These are phyloP conservation scores for Cnidoscolus chayamansa DNA, from an alignment of 441 rosid genomes.

Conservation along the genomic window DNA sequence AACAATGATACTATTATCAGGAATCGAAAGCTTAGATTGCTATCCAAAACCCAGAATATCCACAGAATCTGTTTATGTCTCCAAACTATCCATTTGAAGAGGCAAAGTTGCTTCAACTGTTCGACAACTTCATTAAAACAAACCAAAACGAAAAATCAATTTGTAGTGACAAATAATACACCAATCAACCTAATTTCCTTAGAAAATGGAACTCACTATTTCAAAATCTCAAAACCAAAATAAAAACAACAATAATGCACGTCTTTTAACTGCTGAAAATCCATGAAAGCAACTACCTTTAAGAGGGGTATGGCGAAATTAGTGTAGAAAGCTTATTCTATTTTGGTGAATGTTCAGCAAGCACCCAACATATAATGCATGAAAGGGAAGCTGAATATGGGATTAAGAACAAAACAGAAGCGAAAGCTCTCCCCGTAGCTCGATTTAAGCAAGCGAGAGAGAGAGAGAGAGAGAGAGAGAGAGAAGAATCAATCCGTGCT, in stretches of 20 bases:
- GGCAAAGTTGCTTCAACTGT: not conserved
- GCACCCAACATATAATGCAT: not conserved
- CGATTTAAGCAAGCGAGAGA: not conserved
- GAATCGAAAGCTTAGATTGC: not conserved
- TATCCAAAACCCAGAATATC: constrained; percentile 5
- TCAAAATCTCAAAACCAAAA: not conserved
- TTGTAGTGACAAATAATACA: not conserved
- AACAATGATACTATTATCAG: not conserved
- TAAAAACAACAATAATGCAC: not conserved
- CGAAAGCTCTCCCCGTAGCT: no score
- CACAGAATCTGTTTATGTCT: constrained; percentile 15
- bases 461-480: not conserved
- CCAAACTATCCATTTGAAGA: constrained; percentile 27
- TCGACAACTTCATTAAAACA: constrained; percentile 21
- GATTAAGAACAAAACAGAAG: no score
- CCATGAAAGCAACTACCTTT: not conserved
- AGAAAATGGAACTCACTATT: no score
- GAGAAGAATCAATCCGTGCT: constrained; percentile 3
- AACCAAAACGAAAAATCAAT: constrained; percentile 1
- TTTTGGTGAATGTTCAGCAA: constrained; percentile 1
- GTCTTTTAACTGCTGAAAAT: not conserved
- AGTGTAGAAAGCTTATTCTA: not conserved
- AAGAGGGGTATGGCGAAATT: not conserved
- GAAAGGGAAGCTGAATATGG: no score
- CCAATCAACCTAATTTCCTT: not conserved